A percentile compares a stretch with the other conserved stretches of the same genome.
Conservation (phyloP, 495 filamentous ascomycete genomes). For the Durotheca rogersii region DNA sequence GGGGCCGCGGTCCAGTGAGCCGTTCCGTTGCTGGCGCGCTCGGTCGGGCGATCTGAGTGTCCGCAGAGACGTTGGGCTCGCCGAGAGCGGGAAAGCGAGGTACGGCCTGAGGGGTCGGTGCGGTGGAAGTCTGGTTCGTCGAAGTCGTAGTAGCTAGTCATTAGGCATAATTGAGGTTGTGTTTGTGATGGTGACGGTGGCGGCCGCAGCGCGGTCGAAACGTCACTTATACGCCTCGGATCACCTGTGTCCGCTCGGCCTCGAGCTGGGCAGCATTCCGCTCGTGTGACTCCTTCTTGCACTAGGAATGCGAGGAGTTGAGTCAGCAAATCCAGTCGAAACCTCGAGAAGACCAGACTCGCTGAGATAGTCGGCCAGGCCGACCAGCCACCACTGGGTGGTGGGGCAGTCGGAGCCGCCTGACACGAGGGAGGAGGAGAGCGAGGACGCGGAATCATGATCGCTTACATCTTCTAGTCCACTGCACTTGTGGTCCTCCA, state of each 20-base stretch:
- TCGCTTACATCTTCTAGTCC: conserved; percentile 82
- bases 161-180: conserved; percentile 29
- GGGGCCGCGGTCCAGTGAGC: not conserved
- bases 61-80: not conserved
- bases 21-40: not conserved
- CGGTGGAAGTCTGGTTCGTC: conserved; percentile 23
- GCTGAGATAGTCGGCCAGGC: conserved; percentile 42
- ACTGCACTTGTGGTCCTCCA: conserved; percentile 90
- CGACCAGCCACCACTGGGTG: conserved; percentile 52
- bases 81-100: not conserved
- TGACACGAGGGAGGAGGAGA: conserved; percentile 2
- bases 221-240: conserved; percentile 47
- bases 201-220: conserved; percentile 16
- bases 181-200: conserved; percentile 31
- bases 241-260: conserved; percentile 73
- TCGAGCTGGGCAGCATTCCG: conserved; percentile 90
- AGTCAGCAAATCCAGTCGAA: conserved; percentile 32
- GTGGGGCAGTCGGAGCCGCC: not conserved
- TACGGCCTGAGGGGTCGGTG: conserved; percentile 25
- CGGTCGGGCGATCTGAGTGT: no score
- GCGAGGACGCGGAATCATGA: conserved; percentile 16
- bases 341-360: conserved; percentile 34
- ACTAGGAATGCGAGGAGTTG: conserved; percentile 48
- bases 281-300: conserved; percentile 93
- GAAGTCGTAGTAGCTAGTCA: conserved; percentile 24